Evolutionary conservation across 371 early-diverging fungal species (phyloP), one percentile per base, ranked within the genome.

Genomic region (Mucor circinelloides): DNA sequence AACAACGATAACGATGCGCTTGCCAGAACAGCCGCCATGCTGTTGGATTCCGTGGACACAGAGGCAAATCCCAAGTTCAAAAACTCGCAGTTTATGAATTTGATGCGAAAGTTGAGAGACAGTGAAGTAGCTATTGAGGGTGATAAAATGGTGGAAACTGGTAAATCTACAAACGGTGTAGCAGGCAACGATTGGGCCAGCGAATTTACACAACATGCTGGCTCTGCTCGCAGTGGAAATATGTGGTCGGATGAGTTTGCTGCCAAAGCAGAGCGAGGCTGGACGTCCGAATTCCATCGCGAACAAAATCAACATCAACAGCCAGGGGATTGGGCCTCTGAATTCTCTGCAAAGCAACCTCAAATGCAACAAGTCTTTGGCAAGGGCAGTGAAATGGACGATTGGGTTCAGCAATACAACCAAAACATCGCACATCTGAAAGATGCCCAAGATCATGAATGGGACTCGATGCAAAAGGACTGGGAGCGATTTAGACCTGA

Each of bases 41-140:
- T 97, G 13, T 70, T 97, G 10, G 90, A 93, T 52, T 86, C 92
- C 7, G 91, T 97, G 6, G 85, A 89, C 55, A 77, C 74, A 13
- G 83, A 91, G 5, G 75, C 83, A 58, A 96, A 96, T 57, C 95
- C 97, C 21, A 97, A 97, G 74, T 95, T 98, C 71, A 91, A 92
- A 70, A 85, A 91, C 56, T 97, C 96, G 5, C 89, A 92, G 50
- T 98, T 98, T 69, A 77, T 97, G 84, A 84, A 85, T 21, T 85
- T 98, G 71, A 96, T 98, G 95, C 85, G 93, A 48, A 86, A 93
- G 63, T 77, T 98, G 54, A 87, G 94, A 73, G 94, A 98, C 74
- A 87, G 91, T 30, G 90, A 96, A 75, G 86, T 94, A 0, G 85
- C 87, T 0, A 91, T 97, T 63, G 92, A 92, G 70, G 94, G 93